These are phyloP conservation scores for Gynandropsis gynandra DNA, from an alignment of 345 rosid genomes.

Conservation along the genomic window DNA sequence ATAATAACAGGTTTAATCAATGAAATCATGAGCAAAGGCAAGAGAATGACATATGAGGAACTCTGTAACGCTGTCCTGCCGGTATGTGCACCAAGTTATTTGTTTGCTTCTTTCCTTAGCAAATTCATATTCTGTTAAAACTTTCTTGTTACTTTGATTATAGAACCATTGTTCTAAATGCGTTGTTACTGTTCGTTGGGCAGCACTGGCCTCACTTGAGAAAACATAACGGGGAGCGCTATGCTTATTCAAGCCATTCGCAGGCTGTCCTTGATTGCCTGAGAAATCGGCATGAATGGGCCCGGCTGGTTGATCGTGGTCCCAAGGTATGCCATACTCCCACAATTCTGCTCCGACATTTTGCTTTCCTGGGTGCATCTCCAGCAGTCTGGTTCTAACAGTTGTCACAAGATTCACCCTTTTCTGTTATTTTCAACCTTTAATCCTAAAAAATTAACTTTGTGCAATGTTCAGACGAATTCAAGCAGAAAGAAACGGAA, in stretches of 20 bases:
- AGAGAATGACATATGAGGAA: conserved; percentile 87
- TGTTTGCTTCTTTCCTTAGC: background rate
- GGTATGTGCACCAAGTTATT: conserved; percentile 34
- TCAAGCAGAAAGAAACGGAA: conserved; percentile 79
- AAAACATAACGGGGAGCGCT: conserved; percentile 97
- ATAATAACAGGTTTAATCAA: conserved; percentile 52
- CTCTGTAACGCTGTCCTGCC: conserved; percentile 94
- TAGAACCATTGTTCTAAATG: conserved; percentile 8
- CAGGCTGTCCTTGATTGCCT: conserved; percentile 99
- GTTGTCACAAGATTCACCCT: background rate
- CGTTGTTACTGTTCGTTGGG: conserved; percentile 24
- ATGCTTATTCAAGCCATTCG: conserved; percentile 94
- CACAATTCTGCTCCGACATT: background rate
- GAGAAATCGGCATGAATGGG: conserved; percentile 95
- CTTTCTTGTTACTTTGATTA: conserved; percentile 7
- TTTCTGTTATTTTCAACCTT: background rate
- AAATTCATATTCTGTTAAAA: conserved; percentile 9
- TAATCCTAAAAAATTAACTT: conserved; percentile 2
- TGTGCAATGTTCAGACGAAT: conserved; percentile 51
- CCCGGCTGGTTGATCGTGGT: conserved; percentile 94
- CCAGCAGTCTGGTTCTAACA: background rate
- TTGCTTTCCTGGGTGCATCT: background rate
- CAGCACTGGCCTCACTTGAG: conserved; percentile 98
- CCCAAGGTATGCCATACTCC: conserved; percentile 58
- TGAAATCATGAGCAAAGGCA: conserved; percentile 93